Evolutionary conservation across 768 basidiomycete genomes (phyloP), one percentile per base, ranked within the genome.

Genomic region (Amanita thiersii): DNA sequence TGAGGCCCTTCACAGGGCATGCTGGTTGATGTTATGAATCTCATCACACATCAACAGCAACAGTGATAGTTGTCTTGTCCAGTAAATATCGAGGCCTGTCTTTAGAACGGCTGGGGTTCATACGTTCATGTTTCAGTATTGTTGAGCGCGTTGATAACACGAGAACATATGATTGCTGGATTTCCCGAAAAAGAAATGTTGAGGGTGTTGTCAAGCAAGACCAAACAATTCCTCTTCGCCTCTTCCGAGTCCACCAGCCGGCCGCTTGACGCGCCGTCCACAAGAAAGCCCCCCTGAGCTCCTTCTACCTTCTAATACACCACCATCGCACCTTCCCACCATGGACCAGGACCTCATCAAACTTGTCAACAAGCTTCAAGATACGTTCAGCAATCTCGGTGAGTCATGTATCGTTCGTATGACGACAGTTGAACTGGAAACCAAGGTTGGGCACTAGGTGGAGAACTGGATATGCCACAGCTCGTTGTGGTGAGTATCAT

Each of bases 331-430:
- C 23, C 32, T 40, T 20, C 35, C 24, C 38, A 54, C 47, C 44
- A 97, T 97, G 93, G 93, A 97, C 62, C 79, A 84, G 30, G 89
- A 94, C 59, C 79, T 97, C 47, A 97, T 97, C 50, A 82, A 83
- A 53, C 77, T 94, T 10, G 93, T 97, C 32, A 96, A 96, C 69
- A 86, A 82, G 66, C 81, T 97, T 41, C 92, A 97, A 65, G 89
- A 91, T 54, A 91, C 88, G 44, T 91, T 91, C 65, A 76, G 69
- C 62, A 89, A 90, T 54, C 75, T 91, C 39, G 88, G 87, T 87
- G 51, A 51, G 83, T 45, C 7, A 41, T 51, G 19, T 42, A 43
- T 31, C 45, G 44, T 49, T 42, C 20, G 28, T 38, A 40, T 44
- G 43, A 50, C 34, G 46, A 49, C 44, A 44, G 33, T 40, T 42